These are phyloP conservation scores for Penicillium goetzii DNA, from an alignment of 495 filamentous ascomycete species.

Conservation along the genomic window DNA sequence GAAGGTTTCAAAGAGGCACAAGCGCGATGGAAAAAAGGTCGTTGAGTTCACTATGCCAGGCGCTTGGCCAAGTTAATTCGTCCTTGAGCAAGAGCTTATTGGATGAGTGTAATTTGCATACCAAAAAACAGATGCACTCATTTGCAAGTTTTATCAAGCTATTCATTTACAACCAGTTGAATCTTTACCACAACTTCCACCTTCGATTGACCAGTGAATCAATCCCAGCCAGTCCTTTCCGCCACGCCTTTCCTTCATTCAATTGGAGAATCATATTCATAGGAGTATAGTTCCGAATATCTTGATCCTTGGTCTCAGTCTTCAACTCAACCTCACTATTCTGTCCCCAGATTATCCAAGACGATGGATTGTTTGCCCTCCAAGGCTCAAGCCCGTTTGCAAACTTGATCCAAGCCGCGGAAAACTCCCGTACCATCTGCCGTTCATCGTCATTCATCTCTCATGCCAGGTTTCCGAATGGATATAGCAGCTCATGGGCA, in stretches of 20 bases:
- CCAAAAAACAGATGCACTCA: not conserved
- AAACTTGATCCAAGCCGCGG: conserved; percentile 36
- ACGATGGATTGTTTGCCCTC: conserved; percentile 5
- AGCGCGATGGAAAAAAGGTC: not conserved
- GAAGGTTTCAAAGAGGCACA: not conserved
- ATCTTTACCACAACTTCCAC: conserved; percentile 16
- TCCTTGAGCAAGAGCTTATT: not conserved
- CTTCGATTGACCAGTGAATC: conserved; percentile 35
- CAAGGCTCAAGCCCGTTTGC: conserved; percentile 30
- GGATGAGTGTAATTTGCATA: not conserved
- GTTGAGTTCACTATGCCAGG: not conserved
- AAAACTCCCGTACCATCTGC: conserved; percentile 31
- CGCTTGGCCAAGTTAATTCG: not conserved
- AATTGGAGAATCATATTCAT: conserved; percentile 32
- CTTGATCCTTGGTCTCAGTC: conserved; percentile 32
- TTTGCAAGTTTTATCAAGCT: not conserved
- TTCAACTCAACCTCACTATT: conserved; percentile 19
- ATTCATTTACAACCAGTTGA: not conserved
- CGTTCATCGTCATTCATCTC: conserved; percentile 28
- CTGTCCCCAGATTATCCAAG: conserved; percentile 38
- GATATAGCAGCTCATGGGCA: conserved; percentile 38
- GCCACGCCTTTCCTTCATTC: conserved; percentile 28
- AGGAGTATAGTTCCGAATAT: conserved; percentile 23
- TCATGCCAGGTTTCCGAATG: conserved; percentile 34
- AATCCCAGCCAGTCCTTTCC: conserved; percentile 28